Evolutionary conservation across 2,329 filamentous ascomycete species (phyloP), one percentile per base, ranked within the genome.

Genomic region (Neobulgaria alba): DNA sequence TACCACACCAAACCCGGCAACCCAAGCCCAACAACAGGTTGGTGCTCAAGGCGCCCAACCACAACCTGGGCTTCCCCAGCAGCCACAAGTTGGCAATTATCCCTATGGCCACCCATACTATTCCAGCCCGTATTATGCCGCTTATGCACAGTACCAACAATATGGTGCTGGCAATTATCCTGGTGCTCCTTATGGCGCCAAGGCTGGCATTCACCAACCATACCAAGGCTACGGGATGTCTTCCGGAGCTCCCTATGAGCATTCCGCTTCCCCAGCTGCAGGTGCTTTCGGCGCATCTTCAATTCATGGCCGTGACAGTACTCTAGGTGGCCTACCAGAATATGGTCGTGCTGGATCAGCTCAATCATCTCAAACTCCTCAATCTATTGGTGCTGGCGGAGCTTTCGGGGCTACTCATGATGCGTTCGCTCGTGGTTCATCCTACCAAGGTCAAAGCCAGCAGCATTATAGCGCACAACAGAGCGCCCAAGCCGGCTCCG

Each of bases 1-100:
- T 62, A 90, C 83, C 56, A 95, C 89, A 2, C 89, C 90, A 26
- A 92, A 93, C 66, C 88, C 89, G 19, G 72, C 81, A 30, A 62
- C 76, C 45, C 71, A 72, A 44, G 67, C 64, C 38, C 68, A 73
- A 47, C 72, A 72, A 36, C 62, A 64, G 45, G 60, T 60, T 7
- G 62, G 65, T 47, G 69, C 64, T 41, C 70, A 75, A 47, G 57
- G 54, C 36, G 49, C 56, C 39, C 57, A 61, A 36, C 54, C 58
- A 35, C 61, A 64, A 46, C 55, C 58, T 15, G 65, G 67, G 9
- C 73, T 75, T 57, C 66, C 65, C 34, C 73, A 75, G 55, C 66
- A 65, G 47, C 67, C 66, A 32, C 69, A 72, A 53, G 58, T 52
- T 30, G 60, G 66, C 47, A 61, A 61, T 38, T 76, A 75, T 55